These are phyloP conservation scores for Rutstroemia sydowiana DNA, from an alignment of 2,329 filamentous ascomycete species.

Conservation along the genomic window DNA sequence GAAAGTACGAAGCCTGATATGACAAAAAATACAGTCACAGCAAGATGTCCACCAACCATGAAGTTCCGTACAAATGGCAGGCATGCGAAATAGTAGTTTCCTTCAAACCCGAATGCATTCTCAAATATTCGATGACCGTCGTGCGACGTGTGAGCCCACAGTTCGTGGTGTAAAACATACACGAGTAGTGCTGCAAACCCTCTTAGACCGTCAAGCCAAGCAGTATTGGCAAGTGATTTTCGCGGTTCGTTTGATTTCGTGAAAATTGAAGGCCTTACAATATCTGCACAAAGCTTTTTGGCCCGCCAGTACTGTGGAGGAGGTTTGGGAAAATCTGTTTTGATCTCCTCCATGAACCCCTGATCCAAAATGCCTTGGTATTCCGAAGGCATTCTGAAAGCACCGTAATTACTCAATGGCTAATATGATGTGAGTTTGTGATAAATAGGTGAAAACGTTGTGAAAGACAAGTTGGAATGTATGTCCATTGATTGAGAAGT, in stretches of 20 bases:
- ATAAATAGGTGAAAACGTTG: no score
- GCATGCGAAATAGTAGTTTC: constrained; percentile 32
- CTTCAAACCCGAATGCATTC: constrained; percentile 28
- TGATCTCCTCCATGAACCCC: constrained; percentile 3
- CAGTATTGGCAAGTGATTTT: constrained; percentile 9
- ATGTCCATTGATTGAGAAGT: neutral
- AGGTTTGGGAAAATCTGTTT: neutral
- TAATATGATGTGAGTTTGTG: no score
- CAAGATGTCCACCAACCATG: constrained; percentile 54
- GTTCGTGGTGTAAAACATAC: constrained; percentile 38
- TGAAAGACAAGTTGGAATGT: no score
- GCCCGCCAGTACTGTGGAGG: neutral
- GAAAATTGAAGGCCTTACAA: constrained; percentile 9
- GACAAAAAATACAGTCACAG: constrained; percentile 45
- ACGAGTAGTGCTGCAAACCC: constrained; percentile 42
- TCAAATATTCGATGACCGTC: constrained; percentile 16
- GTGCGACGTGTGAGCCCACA: constrained; percentile 28
- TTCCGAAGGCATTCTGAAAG: constrained; percentile 1
- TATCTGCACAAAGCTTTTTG: constrained; percentile 5
- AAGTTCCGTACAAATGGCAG: constrained; percentile 53
- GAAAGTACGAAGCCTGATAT: constrained; percentile 42
- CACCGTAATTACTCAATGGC: neutral
- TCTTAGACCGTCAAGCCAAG: constrained; percentile 40
- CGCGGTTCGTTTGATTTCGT: constrained; percentile 1
- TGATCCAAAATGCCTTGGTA: constrained; percentile 7